Percentiles rank a stretch among this genome's conserved stretches.
Conservation (phyloP, 2,329 filamentous ascomycete genomes). For the Podosphaera leucotricha region DNA sequence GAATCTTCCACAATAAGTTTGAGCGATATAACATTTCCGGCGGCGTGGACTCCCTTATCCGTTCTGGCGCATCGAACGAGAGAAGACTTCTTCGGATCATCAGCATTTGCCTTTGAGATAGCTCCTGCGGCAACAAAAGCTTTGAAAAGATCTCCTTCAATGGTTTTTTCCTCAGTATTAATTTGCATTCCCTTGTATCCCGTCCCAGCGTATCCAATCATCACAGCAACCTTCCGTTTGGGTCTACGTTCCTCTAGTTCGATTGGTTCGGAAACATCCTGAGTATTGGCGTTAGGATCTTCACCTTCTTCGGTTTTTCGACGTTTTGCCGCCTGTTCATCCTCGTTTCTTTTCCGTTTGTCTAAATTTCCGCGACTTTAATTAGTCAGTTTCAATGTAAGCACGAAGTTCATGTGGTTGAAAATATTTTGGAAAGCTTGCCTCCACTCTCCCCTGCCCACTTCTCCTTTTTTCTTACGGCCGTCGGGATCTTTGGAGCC, state of each 20-base stretch:
- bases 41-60: slow-evolving; percentile 92
- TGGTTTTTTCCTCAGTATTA: slow-evolving; percentile 60
- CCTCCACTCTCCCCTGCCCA: slow-evolving; percentile 43
- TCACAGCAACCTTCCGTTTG: slow-evolving; percentile 87
- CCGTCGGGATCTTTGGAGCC: slow-evolving; percentile 14
- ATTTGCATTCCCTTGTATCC: slow-evolving; percentile 98
- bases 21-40: slow-evolving; percentile 81
- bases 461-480: slow-evolving; percentile 36
- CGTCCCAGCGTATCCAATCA: slow-evolving; percentile 88
- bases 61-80: slow-evolving; percentile 85
- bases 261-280: slow-evolving; percentile 58
- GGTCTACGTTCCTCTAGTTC: slow-evolving; percentile 66
- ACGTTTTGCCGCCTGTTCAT: slow-evolving; percentile 29
- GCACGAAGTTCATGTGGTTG: not conserved
- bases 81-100: slow-evolving; percentile 90
- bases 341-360: slow-evolving; percentile 26
- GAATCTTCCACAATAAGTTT: slow-evolving; percentile 90
- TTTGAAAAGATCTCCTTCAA: slow-evolving; percentile 83
- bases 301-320: slow-evolving; percentile 22
- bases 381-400: slow-evolving; percentile 21
- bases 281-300: slow-evolving; percentile 16
- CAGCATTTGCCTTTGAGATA: slow-evolving; percentile 88
- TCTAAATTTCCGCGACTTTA: slow-evolving; percentile 26
- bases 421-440: slow-evolving; percentile 19
- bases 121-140: slow-evolving; percentile 80